phyloP scores from a whole-genome alignment of 1,139 yeast genomes.

The Yamadazyma aaseri region DNA sequence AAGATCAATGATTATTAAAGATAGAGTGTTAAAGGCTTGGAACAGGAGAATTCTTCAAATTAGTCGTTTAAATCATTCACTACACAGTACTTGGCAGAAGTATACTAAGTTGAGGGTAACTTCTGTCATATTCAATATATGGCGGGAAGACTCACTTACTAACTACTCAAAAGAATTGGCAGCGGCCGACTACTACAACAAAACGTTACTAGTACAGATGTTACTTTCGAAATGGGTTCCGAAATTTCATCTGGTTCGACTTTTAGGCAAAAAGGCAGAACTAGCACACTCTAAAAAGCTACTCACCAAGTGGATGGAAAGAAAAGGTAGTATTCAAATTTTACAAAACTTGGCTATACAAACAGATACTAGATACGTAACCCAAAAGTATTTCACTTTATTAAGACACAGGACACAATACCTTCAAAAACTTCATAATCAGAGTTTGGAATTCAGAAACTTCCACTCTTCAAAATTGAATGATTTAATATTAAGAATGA shows the following conservation, averaged over 20 bases:
- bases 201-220: constrained; percentile 9
- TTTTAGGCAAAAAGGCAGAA: constrained; percentile 2
- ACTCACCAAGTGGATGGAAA: constrained; percentile 9
- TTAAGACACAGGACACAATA: background rate
- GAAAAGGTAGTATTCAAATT: background rate
- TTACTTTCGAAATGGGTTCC: constrained; percentile 13
- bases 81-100: constrained; percentile 11
- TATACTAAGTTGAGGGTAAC: background rate
- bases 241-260: constrained; percentile 1
- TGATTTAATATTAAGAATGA: background rate
- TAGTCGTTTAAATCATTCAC: constrained; percentile 10
- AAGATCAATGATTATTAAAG: background rate
- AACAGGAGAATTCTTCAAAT: constrained; percentile 12
- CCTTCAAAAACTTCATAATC: background rate
- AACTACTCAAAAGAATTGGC: constrained; percentile 7
- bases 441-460: background rate
- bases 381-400: background rate
- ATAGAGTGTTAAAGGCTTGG: constrained; percentile 18
- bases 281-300: background rate
- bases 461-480: background rate
- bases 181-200: constrained; percentile 12
- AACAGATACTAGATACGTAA: background rate
- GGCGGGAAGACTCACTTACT: constrained; percentile 9
- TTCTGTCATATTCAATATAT: constrained; percentile 6
- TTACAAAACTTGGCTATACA: background rate